Conservation (phyloP, 2,329 filamentous ascomycete species). For the Cladophialophora exuberans region DNA sequence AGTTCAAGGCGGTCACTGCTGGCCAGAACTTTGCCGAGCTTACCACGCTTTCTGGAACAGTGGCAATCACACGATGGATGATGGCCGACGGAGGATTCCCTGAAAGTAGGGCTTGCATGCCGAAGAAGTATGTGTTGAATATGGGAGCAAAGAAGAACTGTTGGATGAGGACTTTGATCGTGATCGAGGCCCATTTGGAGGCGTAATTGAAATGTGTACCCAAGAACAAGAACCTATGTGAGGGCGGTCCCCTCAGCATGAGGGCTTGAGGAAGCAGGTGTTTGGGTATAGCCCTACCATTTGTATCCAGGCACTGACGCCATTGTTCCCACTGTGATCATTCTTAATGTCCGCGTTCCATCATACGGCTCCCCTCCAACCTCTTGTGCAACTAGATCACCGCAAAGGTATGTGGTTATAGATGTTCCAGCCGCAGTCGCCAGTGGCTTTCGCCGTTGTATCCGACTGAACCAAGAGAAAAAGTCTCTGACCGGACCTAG, state of each 20-base stretch:
- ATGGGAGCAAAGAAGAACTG: slow-evolving; percentile 79
- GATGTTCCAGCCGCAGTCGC: slow-evolving; percentile 75
- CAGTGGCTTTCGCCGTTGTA: slow-evolving; percentile 73
- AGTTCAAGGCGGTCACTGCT: slow-evolving; percentile 80
- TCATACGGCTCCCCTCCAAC: slow-evolving; percentile 61
- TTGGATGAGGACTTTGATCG: slow-evolving; percentile 77
- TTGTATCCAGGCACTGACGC: slow-evolving; percentile 77
- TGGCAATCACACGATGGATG: slow-evolving; percentile 70
- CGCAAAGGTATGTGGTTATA: slow-evolving; percentile 73
- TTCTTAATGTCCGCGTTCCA: slow-evolving; percentile 67
- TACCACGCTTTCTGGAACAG: slow-evolving; percentile 73
- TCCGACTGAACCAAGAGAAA: slow-evolving; percentile 47
- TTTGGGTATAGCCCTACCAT: slow-evolving; percentile 60
- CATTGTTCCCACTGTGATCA: slow-evolving; percentile 73
- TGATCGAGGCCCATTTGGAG: slow-evolving; percentile 70
- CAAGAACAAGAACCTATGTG: slow-evolving; percentile 73
- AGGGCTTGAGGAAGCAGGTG: neutral
- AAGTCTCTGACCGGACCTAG: slow-evolving; percentile 33
- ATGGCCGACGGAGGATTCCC: slow-evolving; percentile 68
- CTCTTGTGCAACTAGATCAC: slow-evolving; percentile 36
- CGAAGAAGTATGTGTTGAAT: slow-evolving; percentile 84
- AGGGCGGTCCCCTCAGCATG: neutral
- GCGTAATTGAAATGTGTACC: slow-evolving; percentile 81
- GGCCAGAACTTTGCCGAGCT: slow-evolving; percentile 91
- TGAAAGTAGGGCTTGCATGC: slow-evolving; percentile 73